Evolutionary conservation across 2,329 filamentous ascomycete species (phyloP), one percentile per base, ranked within the genome.

Genomic region (Meredithiella fracta): DNA sequence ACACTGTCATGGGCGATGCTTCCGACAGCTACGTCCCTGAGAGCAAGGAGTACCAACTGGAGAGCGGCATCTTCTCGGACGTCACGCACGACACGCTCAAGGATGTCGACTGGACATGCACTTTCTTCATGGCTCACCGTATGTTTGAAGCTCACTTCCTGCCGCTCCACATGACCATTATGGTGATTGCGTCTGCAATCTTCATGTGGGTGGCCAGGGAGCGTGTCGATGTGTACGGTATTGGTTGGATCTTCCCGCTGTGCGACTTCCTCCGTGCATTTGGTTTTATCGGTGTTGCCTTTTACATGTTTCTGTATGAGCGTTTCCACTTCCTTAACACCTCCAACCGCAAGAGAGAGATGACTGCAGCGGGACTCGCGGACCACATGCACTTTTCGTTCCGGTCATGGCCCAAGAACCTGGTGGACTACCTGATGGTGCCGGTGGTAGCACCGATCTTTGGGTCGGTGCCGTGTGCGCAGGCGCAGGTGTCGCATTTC

Each of bases 141-240:
- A 69, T 86, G n/a, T 86, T 83, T 62, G 83, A 86, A 65, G 83
- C 83, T 0, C 83, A 86, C 65, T 86, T 86, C 64, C 69, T 86
- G 23, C 82, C 83, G 0, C 74, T 80, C 15, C 83, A 86, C 62
- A 79, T 80, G 69, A 78, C 76, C 5, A 77, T 85, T 49, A 70
- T 85, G 26, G 72, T 86, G 25, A 62, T 85, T 47, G 73, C 79
- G 1, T 83, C 80, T 0, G 75, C 77, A 0, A 62, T 85, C 3
- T 86, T 80, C 65, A 68, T 73, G 40, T 72, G 73, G 63, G 68
- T 78, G 31, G 75, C 76, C 14, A 71, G 78, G 57, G 70, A 70
- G 58, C 67, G 69, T 54, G 66, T 70, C 42, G 73, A 81, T 61
- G 68, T 76, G 51, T 70, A 78, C 59, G 67, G 74, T 29, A 66